These are phyloP conservation scores for Lactifluus subvellereus DNA, from an alignment of 768 basidiomycete species.

Conservation along the genomic window DNA sequence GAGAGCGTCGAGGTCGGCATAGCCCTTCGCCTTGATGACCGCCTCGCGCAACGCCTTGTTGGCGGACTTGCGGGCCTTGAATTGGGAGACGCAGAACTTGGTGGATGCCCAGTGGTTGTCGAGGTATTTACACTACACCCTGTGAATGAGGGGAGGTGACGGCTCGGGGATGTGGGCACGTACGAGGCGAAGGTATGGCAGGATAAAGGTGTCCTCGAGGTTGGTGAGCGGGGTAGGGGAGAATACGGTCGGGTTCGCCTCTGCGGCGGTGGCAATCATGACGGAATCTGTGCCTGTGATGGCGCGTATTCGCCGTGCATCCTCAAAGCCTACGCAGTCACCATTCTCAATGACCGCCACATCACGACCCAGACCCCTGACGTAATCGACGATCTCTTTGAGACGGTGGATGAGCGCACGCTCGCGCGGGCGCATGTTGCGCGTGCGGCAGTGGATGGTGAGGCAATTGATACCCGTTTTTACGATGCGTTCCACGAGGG, in stretches of 20 bases:
- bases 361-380: constrained; percentile 62
- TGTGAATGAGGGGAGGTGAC: not conserved
- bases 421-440: constrained; percentile 83
- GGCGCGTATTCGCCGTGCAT: constrained; percentile 66
- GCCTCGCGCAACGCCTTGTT: constrained; percentile 49
- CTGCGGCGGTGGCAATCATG: constrained; percentile 96
- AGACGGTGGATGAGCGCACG: constrained; percentile 72
- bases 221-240: constrained; percentile 59
- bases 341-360: constrained; percentile 95
- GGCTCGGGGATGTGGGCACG: constrained; percentile 25
- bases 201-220: constrained; percentile 61
- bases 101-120: constrained; percentile 78
- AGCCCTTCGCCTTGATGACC: constrained; percentile 58
- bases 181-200: constrained; percentile 71
- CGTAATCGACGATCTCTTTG: constrained; percentile 81
- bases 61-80: constrained; percentile 65
- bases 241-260: constrained; percentile 89
- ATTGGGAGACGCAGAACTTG: constrained; percentile 82
- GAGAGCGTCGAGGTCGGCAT: constrained; percentile 25
- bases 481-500: constrained; percentile 83
- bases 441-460: constrained; percentile 93
- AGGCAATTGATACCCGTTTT: constrained; percentile 83
- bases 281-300: constrained; percentile 87
- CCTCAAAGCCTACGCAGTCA: constrained; percentile 75
- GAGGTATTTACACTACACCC: constrained; percentile 59